Percentiles rank a stretch among this genome's conserved stretches.
Evolutionary conservation across 1,139 yeast species (phyloP).

Genomic region (Geotrichum citri-aurantii): DNA sequence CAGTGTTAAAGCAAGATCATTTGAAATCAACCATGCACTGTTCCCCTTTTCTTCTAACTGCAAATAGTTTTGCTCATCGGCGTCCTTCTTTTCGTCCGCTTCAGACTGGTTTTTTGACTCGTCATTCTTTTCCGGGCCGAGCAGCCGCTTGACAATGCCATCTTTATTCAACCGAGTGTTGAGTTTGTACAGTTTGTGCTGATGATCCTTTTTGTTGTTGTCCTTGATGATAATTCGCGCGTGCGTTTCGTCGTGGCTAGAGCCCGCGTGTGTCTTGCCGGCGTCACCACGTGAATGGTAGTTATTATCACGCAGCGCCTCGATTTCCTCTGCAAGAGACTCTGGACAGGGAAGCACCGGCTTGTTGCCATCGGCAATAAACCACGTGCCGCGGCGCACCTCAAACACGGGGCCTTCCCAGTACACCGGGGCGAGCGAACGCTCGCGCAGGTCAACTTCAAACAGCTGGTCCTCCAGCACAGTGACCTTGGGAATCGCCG

Average conservation of each 20-base stretch:
- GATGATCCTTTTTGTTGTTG: not conserved
- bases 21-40: constrained; percentile 16
- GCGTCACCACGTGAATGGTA: not conserved
- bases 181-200: not conserved
- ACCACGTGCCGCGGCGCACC: constrained; percentile 85
- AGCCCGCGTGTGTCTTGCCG: not conserved
- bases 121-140: not conserved
- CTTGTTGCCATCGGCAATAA: constrained; percentile 46
- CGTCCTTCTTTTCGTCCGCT: not conserved
- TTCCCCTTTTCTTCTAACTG: not conserved
- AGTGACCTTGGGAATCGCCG: constrained; percentile 34
- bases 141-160: not conserved
- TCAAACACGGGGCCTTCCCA: constrained; percentile 90
- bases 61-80: not conserved
- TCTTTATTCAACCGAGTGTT: not conserved
- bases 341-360: constrained; percentile 48
- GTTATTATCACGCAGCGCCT: constrained; percentile 47
- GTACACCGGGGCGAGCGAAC: constrained; percentile 61
- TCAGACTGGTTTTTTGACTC: not conserved
- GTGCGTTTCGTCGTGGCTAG: too few species aligned
- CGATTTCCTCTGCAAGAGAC: constrained; percentile 52
- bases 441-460: constrained; percentile 55
- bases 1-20: constrained; percentile 8
- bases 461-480: constrained; percentile 82
- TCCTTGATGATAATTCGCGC: not conserved